phyloP scores from a whole-genome alignment of 345 rosid genomes.

The Physaria fendleri region DNA sequence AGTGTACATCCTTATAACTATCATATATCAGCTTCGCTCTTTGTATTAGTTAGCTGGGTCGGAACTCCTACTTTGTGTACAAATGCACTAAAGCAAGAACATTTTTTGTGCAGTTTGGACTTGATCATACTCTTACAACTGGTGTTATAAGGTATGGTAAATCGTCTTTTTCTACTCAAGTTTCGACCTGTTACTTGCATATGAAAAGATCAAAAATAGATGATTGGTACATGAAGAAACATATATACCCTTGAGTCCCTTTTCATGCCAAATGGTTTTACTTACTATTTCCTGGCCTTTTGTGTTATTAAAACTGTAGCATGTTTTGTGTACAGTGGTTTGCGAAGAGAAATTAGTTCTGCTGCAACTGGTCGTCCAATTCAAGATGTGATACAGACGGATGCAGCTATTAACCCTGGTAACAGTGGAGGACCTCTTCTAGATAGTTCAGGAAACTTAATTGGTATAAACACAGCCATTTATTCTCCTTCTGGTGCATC shows the following conservation, averaged over 20 bases:
- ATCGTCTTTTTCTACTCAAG: background rate
- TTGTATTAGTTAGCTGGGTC: background rate
- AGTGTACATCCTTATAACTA: slow-evolving; percentile 28
- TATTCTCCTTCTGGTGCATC: slow-evolving; percentile 99
- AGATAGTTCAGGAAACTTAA: slow-evolving; percentile 86
- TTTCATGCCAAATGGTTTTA: background rate
- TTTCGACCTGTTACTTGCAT: background rate
- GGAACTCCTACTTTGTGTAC: background rate
- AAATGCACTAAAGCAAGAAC: background rate
- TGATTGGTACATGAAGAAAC: background rate
- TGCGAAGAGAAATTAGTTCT: slow-evolving; percentile 91
- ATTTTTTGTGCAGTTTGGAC: slow-evolving; percentile 66
- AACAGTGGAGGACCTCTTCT: slow-evolving; percentile 97
- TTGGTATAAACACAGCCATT: slow-evolving; percentile 94
- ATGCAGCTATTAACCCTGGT: slow-evolving; percentile 97
- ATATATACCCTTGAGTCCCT: background rate
- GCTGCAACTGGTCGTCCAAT: slow-evolving; percentile 99
- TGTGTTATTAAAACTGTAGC: background rate
- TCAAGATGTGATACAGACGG: slow-evolving; percentile 98
- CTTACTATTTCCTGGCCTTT: background rate
- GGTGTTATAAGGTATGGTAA: slow-evolving; percentile 77
- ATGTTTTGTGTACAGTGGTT: slow-evolving; percentile 50
- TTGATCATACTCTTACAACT: slow-evolving; percentile 92
- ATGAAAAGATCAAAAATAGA: background rate
- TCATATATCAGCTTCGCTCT: background rate